Conservation (phyloP, 2,329 filamentous ascomycete genomes). For the Cladosporium sp. region DNA sequence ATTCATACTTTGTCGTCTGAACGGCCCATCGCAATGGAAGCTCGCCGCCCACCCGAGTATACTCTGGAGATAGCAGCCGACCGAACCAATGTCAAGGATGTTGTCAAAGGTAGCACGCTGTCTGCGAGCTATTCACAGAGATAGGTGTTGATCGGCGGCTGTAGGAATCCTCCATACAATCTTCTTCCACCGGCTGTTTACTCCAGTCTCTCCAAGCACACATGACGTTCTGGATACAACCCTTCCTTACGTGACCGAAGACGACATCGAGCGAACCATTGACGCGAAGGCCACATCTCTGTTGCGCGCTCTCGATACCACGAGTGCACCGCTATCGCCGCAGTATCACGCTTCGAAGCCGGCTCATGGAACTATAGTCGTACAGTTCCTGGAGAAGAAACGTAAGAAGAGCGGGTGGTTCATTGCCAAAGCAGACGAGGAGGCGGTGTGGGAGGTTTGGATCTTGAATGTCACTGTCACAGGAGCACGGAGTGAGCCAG, state of each 20-base stretch:
- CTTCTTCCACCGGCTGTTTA: slow-evolving; percentile 34
- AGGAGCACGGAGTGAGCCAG: slow-evolving; percentile 57
- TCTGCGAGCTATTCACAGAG: slow-evolving; percentile 70
- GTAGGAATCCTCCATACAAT: slow-evolving; percentile 37
- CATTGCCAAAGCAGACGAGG: slow-evolving; percentile 11
- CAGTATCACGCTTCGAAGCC: slow-evolving; percentile 10
- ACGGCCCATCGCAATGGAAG: slow-evolving; percentile 49
- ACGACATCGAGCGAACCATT: slow-evolving; percentile 9
- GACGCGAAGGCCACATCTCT: slow-evolving; percentile 12
- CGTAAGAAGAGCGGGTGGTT: slow-evolving; percentile 13
- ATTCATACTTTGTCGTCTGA: not conserved
- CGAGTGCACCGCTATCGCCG: slow-evolving; percentile 84
- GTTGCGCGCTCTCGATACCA: slow-evolving; percentile 49
- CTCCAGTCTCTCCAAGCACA: slow-evolving; percentile 25
- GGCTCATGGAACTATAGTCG: slow-evolving; percentile 35
- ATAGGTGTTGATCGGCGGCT: slow-evolving; percentile 15
- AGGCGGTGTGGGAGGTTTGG: slow-evolving; percentile 13
- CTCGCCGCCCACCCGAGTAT: slow-evolving; percentile 74
- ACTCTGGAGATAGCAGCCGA: slow-evolving; percentile 92
- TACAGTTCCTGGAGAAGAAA: slow-evolving; percentile 11
- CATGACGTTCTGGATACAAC: slow-evolving; percentile 13
- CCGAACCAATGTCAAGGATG: slow-evolving; percentile 81
- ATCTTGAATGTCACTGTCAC: slow-evolving; percentile 7
- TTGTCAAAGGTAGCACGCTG: slow-evolving; percentile 86
- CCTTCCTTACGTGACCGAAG: slow-evolving; percentile 46